phyloP scores from a whole-genome alignment of 2,329 filamentous ascomycete species.

The Fusarium sp. region DNA sequence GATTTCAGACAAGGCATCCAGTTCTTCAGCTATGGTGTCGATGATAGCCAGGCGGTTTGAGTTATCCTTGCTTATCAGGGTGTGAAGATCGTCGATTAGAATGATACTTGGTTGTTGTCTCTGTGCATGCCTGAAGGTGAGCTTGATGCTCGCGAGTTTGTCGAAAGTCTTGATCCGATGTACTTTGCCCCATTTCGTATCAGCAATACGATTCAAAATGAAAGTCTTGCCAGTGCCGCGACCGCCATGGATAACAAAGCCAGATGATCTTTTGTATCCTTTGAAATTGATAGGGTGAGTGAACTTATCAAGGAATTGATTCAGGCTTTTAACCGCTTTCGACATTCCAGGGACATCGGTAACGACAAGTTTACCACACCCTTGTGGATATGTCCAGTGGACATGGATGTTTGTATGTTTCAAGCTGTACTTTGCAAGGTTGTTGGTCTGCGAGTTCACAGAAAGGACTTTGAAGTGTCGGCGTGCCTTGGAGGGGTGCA shows the following conservation, averaged over 20 bases:
- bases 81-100: constrained; percentile 80
- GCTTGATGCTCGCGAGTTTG: constrained; percentile 68
- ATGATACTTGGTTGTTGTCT: constrained; percentile 78
- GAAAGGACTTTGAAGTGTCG: constrained; percentile 62
- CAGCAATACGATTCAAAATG: constrained; percentile 73
- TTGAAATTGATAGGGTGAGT: constrained; percentile 43
- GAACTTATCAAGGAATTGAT: no score
- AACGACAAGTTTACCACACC: no score
- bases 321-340: constrained; percentile 71
- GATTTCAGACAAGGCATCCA: constrained; percentile 62
- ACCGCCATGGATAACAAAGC: constrained; percentile 81
- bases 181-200: constrained; percentile 75
- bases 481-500: constrained; percentile 48
- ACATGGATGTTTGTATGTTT: no score
- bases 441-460: constrained; percentile 62
- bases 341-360: constrained; percentile 74
- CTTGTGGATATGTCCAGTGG: no score
- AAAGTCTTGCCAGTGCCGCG: constrained; percentile 86
- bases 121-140: constrained; percentile 74
- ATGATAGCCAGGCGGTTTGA: constrained; percentile 60
- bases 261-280: constrained; percentile 55
- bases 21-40: constrained; percentile 60
- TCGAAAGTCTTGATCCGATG: constrained; percentile 66
- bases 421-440: constrained; percentile 57
- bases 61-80: constrained; percentile 70